phyloP scores from a whole-genome alignment of 164 flowering plant genomes.

The Tinospora cordifolia region DNA sequence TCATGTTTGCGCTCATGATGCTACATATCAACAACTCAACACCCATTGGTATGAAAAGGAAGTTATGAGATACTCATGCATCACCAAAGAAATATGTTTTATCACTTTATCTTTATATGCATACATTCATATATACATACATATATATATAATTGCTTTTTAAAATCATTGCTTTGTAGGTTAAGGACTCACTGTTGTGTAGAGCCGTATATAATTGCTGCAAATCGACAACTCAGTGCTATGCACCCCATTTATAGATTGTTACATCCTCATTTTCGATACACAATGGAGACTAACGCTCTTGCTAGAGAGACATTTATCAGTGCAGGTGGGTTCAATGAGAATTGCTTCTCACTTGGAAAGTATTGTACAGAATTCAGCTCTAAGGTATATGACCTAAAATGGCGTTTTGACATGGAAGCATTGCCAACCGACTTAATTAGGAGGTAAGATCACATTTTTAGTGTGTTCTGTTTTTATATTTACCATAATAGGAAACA shows the following conservation, averaged over 20 bases:
- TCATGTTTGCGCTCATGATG: slow-evolving; percentile 57
- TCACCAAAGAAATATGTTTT: too few species aligned
- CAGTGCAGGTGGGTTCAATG: slow-evolving; percentile 58
- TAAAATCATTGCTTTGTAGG: slow-evolving; percentile 30
- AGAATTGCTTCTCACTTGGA: slow-evolving; percentile 38
- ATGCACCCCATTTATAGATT: slow-evolving; percentile 72
- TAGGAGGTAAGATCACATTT: slow-evolving; percentile 31
- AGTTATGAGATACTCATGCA: too few species aligned
- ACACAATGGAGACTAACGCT: slow-evolving; percentile 79
- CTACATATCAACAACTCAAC: slow-evolving; percentile 58
- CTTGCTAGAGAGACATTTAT: slow-evolving; percentile 52
- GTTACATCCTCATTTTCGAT: slow-evolving; percentile 63
- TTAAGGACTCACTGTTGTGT: slow-evolving; percentile 50
- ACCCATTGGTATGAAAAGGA: slow-evolving; percentile 54
- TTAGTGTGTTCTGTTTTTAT: too few species aligned
- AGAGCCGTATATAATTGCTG: slow-evolving; percentile 69
- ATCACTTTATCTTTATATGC: too few species aligned
- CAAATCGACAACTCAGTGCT: slow-evolving; percentile 59
- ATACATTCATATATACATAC: too few species aligned
- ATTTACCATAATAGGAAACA: too few species aligned
- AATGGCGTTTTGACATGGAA: slow-evolving; percentile 60
- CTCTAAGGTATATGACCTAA: slow-evolving; percentile 43
- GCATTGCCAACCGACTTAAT: slow-evolving; percentile 63
- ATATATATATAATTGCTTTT: too few species aligned
- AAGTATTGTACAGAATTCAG: slow-evolving; percentile 52